Evolutionary conservation across 129 eudicot species (phyloP).

Genomic region (Solidago caesia): DNA sequence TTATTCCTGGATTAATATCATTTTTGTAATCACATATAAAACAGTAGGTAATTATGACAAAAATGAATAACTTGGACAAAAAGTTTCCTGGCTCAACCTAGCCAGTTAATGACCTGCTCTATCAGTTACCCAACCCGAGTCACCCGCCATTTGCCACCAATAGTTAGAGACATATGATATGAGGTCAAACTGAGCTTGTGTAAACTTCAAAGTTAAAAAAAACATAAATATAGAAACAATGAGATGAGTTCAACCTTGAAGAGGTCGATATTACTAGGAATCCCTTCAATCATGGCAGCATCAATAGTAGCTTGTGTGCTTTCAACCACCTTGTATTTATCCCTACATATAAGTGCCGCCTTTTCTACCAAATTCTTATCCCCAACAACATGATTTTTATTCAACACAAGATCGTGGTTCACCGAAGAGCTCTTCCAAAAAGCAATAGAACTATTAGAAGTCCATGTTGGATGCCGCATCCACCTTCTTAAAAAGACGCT

Average conservation of each 20-base stretch:
- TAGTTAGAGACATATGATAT: neutral
- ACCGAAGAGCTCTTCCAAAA: constrained; percentile 62
- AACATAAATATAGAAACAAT: neutral
- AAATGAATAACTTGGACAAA: no score
- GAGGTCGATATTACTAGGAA: constrained; percentile 84
- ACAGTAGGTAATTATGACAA: neutral
- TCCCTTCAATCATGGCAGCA: constrained; percentile 88
- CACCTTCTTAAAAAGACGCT: constrained; percentile 76
- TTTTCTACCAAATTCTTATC: constrained; percentile 64
- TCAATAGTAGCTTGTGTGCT: constrained; percentile 82
- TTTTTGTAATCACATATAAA: neutral
- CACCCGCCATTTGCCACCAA: neutral
- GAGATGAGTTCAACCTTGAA: constrained; percentile 54
- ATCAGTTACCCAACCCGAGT: neutral
- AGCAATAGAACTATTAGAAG: constrained; percentile 47
- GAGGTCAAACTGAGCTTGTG: constrained; percentile 2
- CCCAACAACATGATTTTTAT: constrained; percentile 72
- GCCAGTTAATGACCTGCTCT: no score
- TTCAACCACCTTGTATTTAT: constrained; percentile 54
- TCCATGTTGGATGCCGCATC: constrained; percentile 81
- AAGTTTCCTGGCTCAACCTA: no score
- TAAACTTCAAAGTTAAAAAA: neutral
- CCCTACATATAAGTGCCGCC: constrained; percentile 63
- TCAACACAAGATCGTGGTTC: constrained; percentile 52
- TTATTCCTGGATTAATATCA: neutral